phyloP scores from a whole-genome alignment of 768 basidiomycete genomes.

The Psilocybe cubensis region DNA sequence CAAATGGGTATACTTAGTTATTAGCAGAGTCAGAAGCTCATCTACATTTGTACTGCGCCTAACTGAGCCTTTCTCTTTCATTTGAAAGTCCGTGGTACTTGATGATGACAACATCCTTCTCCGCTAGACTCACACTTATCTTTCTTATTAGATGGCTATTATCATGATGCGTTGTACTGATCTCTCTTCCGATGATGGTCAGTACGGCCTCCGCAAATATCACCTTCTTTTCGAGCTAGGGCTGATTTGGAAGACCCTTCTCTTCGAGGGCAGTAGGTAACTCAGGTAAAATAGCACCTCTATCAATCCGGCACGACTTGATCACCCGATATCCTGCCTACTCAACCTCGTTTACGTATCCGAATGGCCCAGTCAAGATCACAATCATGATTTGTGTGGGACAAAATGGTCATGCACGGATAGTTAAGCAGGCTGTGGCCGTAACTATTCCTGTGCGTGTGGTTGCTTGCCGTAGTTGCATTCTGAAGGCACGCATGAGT shows the following conservation, averaged over 20 bases:
- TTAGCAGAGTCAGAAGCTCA: background rate
- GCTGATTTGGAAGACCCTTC: background rate
- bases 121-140: too few species aligned
- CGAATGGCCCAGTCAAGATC: background rate
- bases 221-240: too few species aligned
- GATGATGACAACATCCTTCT: too few species aligned
- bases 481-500: background rate
- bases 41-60: too few species aligned
- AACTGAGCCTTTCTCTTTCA: too few species aligned
- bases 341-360: background rate
- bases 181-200: too few species aligned
- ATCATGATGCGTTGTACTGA: too few species aligned
- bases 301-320: background rate
- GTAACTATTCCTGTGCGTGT: background rate
- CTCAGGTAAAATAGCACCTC: background rate
- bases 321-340: too few species aligned
- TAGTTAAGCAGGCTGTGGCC: background rate
- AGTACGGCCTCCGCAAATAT: too few species aligned
- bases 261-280: too few species aligned
- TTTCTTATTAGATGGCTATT: too few species aligned
- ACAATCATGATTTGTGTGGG: constrained; percentile 1
- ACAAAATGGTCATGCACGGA: background rate
- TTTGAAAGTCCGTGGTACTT: too few species aligned
- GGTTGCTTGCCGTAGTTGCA: background rate
- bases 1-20: background rate